Conservation (phyloP, 768 basidiomycete genomes). For the Lactarius evosmus region DNA sequence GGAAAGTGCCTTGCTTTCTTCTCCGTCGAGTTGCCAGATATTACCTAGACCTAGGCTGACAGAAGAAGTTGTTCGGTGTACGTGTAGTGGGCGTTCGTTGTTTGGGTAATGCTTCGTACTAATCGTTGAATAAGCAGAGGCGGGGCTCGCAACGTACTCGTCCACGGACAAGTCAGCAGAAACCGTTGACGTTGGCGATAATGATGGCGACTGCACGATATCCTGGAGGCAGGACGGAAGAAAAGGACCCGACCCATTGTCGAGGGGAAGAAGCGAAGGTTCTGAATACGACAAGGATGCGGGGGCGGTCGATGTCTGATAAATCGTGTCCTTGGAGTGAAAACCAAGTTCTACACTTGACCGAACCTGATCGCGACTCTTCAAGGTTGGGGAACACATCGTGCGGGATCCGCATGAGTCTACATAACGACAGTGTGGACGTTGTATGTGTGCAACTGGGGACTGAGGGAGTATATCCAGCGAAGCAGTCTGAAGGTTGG, state of each 20-base stretch:
- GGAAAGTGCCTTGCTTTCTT: conserved; percentile 46
- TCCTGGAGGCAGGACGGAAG: conserved; percentile 79
- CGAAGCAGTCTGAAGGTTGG: conserved; percentile 6
- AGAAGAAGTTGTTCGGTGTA: conserved; percentile 25
- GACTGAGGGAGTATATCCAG: background rate
- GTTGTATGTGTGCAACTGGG: conserved; percentile 4
- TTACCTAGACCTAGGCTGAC: conserved; percentile 42
- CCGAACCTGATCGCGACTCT: conserved; percentile 21
- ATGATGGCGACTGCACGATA: conserved; percentile 66
- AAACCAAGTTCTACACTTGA: conserved; percentile 45
- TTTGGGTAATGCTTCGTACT: conserved; percentile 20
- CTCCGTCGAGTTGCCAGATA: conserved; percentile 73
- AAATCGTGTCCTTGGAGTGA: conserved; percentile 55
- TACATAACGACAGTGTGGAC: conserved; percentile 1
- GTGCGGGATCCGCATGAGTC: conserved; percentile 8
- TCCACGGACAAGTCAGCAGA: conserved; percentile 65
- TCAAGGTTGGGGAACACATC: background rate
- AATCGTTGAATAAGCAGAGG: conserved; percentile 20
- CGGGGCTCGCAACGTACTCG: conserved; percentile 38
- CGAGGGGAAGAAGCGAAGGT: conserved; percentile 28
- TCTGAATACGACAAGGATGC: conserved; percentile 37
- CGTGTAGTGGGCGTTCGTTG: conserved; percentile 17
- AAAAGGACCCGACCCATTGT: conserved; percentile 41
- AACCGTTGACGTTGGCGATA: conserved; percentile 49
- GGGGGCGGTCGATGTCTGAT: conserved; percentile 59